Evolutionary conservation across 2,329 filamentous ascomycete species (phyloP).

Genomic region (Pseudopithomyces maydicus): DNA sequence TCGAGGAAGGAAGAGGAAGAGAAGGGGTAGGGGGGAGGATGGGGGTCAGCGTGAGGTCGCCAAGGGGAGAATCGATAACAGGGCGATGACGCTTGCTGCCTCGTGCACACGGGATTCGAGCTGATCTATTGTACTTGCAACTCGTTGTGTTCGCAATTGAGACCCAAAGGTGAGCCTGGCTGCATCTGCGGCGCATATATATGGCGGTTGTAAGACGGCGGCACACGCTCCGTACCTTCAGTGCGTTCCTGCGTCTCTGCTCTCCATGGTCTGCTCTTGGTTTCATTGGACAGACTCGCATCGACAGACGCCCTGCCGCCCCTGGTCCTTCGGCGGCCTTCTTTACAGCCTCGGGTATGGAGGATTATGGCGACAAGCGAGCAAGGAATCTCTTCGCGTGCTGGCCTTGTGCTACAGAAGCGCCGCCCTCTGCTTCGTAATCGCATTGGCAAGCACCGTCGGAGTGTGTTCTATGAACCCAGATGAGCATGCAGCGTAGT

Average conservation of each 20-base stretch:
- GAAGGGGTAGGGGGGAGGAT: too few relatives aligned
- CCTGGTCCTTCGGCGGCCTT: neutral
- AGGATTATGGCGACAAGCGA: neutral
- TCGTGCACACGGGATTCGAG: neutral
- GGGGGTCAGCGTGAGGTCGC: too few relatives aligned
- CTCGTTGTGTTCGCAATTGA: neutral
- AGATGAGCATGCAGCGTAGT: neutral
- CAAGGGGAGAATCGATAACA: neutral
- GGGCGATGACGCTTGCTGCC: too few relatives aligned
- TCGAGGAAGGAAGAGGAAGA: too few relatives aligned
- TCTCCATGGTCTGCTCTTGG: neutral
- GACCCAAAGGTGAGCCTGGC: neutral
- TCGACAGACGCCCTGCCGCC: neutral
- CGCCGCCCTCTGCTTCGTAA: too few relatives aligned
- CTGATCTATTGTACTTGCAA: too few relatives aligned
- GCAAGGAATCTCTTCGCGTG: neutral
- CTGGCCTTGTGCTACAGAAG: neutral
- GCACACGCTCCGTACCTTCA: neutral
- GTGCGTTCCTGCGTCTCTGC: conserved; percentile 1
- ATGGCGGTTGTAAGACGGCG: conserved; percentile 3
- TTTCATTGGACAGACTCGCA: too few relatives aligned
- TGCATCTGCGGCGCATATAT: neutral
- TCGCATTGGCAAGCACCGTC: too few relatives aligned
- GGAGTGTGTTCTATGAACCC: too few relatives aligned
- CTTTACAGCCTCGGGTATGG: neutral